These are phyloP conservation scores for Trapa incisa DNA, from an alignment of 345 rosid species.

Conservation along the genomic window DNA sequence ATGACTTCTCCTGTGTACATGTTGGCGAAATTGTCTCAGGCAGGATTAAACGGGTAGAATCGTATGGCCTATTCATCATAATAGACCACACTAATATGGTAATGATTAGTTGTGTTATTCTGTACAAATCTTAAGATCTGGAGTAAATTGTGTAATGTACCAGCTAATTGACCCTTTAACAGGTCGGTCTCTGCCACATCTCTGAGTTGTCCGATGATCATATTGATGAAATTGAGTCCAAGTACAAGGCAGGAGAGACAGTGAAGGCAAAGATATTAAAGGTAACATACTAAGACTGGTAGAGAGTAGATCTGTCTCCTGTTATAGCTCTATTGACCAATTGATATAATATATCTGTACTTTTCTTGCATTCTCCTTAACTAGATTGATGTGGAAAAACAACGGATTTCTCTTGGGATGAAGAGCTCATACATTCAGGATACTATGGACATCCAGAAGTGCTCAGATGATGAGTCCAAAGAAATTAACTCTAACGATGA, in stretches of 20 bases:
- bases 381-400: constrained; percentile 71
- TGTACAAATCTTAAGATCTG: background rate
- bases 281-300: constrained; percentile 26
- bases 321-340: background rate
- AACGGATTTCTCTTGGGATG: constrained; percentile 78
- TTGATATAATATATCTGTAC: background rate
- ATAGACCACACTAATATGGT: constrained; percentile 63
- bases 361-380: constrained; percentile 7
- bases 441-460: constrained; percentile 19
- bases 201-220: constrained; percentile 67
- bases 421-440: constrained; percentile 39
- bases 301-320: background rate
- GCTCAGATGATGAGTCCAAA: constrained; percentile 26
- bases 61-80: constrained; percentile 64
- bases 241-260: constrained; percentile 60
- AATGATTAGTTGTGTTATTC: constrained; percentile 2
- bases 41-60: constrained; percentile 62
- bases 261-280: constrained; percentile 70
- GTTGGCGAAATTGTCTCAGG: constrained; percentile 60
- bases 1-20: constrained; percentile 40
- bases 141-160: background rate
- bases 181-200: constrained; percentile 92
- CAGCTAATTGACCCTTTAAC: constrained; percentile 2
- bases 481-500: constrained; percentile 26
- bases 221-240: constrained; percentile 42